Evolutionary conservation across 306 rosid species (phyloP).

Genomic region (Abrus pulchellus): DNA sequence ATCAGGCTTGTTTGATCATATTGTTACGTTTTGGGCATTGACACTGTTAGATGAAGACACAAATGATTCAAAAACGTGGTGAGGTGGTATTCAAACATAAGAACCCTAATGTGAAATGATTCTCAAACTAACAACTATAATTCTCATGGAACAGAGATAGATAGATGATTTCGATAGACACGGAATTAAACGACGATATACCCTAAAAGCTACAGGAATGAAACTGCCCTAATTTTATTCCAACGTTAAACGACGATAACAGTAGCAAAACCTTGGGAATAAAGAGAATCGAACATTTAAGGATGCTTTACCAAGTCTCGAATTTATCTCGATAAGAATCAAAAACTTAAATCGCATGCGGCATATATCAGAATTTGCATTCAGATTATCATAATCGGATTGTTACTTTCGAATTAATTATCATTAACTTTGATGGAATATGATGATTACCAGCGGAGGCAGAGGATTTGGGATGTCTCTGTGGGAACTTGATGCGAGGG

Average conservation of each 20-base stretch:
- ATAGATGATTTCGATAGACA: not conserved
- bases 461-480: constrained; percentile 56
- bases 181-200: not conserved
- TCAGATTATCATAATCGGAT: not conserved
- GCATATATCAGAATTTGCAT: not conserved
- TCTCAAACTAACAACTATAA: not conserved
- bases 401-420: not conserved
- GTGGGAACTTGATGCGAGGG: constrained; percentile 88
- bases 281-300: not conserved
- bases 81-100: not conserved
- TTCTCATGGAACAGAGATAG: not conserved
- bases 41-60: not conserved
- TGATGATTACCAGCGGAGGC: too few relatives aligned
- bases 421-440: not conserved
- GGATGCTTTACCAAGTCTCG: not conserved
- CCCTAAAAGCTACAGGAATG: not conserved
- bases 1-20: not conserved
- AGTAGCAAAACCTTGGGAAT: not conserved
- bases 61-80: not conserved
- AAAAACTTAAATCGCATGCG: constrained; percentile 4
- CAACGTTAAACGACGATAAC: not conserved
- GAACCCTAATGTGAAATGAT: constrained; percentile 17
- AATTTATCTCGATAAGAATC: not conserved
- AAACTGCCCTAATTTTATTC: not conserved
- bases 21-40: constrained; percentile 2